phyloP scores from a whole-genome alignment of 371 early-diverging fungal genomes.

The Mucor velutinosus region DNA sequence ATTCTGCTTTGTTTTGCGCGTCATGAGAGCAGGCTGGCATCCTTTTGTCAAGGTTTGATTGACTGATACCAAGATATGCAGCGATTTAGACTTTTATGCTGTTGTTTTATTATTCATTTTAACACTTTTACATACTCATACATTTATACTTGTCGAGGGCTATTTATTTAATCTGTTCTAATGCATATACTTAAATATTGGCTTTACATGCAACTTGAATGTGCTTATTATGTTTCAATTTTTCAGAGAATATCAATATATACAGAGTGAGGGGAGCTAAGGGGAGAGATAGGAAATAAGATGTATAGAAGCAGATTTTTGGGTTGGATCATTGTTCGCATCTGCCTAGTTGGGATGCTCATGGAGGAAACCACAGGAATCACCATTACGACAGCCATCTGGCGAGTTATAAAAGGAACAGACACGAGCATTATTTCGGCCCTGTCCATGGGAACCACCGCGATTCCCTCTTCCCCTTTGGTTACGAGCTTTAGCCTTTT shows the following conservation, averaged over 20 bases:
- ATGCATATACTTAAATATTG: too few relatives aligned
- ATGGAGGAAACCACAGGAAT: constrained; percentile 7
- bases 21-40: constrained; percentile 31
- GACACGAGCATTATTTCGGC: background rate
- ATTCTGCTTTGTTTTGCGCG: constrained; percentile 28
- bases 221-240: background rate
- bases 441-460: background rate
- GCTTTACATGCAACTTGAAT: too few relatives aligned
- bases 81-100: background rate
- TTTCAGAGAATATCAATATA: background rate
- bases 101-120: background rate
- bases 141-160: background rate
- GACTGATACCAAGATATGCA: background rate
- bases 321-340: background rate
- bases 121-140: background rate
- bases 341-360: background rate
- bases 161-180: background rate
- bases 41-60: constrained; percentile 22
- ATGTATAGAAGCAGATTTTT: background rate
- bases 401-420: background rate
- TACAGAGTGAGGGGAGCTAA: background rate
- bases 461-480: background rate
- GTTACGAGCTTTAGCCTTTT: background rate
- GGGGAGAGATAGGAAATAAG: background rate
- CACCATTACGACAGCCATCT: constrained; percentile 21